A percentile compares a stretch with the other conserved stretches of the same genome.
These are phyloP conservation scores for Coix lacrymajobi DNA, from an alignment of 176 grass and related monocot genomes.

Conservation along the genomic window DNA sequence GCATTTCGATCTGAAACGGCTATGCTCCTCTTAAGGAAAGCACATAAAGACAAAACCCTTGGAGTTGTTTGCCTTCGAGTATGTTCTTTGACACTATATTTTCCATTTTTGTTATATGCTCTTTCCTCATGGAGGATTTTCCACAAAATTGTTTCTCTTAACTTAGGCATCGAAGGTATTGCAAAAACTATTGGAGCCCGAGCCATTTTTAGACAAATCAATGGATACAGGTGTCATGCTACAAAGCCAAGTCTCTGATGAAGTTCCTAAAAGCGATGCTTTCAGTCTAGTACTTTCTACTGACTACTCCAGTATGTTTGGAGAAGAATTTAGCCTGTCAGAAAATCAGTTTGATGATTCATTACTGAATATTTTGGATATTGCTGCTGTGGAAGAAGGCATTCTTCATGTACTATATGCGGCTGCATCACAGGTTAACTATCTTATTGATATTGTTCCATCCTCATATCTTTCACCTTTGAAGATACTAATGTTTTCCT, in stretches of 20 bases:
- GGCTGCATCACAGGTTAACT: slow-evolving; percentile 74
- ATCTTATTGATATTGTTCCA: slow-evolving; percentile 14
- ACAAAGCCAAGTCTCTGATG: slow-evolving; percentile 34
- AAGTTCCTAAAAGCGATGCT: slow-evolving; percentile 51
- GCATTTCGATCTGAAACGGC: slow-evolving; percentile 81
- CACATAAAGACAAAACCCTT: slow-evolving; percentile 70
- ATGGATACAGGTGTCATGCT: slow-evolving; percentile 16
- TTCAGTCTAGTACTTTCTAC: slow-evolving; percentile 31
- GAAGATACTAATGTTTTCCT: slow-evolving; percentile 26
- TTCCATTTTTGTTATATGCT: background rate
- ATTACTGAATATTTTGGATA: slow-evolving; percentile 88
- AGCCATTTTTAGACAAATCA: slow-evolving; percentile 28
- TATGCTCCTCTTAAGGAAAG: slow-evolving; percentile 73
- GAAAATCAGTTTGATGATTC: slow-evolving; percentile 53
- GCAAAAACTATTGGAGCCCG: slow-evolving; percentile 64
- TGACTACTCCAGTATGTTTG: slow-evolving; percentile 78
- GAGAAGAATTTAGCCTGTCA: slow-evolving; percentile 67
- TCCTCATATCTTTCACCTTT: slow-evolving; percentile 18
- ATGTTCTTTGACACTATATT: slow-evolving; percentile 35
- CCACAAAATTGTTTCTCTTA: slow-evolving; percentile 20
- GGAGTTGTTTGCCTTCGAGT: slow-evolving; percentile 82
- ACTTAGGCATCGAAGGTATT: slow-evolving; percentile 68
- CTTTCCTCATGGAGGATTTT: slow-evolving; percentile 12
- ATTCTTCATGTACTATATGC: slow-evolving; percentile 94
- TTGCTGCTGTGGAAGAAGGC: slow-evolving; percentile 81